Percentiles rank a stretch among this genome's conserved stretches.
These are phyloP conservation scores for Penicillium occitanis DNA, from an alignment of 2,329 filamentous ascomycete genomes.

Conservation along the genomic window DNA sequence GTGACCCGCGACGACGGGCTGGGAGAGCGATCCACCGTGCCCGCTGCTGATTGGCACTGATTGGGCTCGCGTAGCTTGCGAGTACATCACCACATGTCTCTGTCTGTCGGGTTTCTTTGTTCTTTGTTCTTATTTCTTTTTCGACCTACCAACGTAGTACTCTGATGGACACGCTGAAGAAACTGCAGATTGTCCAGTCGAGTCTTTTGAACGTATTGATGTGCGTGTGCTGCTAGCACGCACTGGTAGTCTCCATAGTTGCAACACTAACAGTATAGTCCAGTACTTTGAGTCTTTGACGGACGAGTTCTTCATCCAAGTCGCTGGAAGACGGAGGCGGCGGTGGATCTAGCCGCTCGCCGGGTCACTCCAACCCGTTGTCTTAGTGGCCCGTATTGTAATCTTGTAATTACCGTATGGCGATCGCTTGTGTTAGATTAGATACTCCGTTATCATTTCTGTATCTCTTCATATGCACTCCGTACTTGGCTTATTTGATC, in stretches of 20 bases:
- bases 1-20: slow-evolving; percentile 18
- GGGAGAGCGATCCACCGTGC: slow-evolving; percentile 5
- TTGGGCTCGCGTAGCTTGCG: not conserved
- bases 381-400: not conserved
- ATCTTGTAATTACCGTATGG: not conserved
- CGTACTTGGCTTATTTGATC: not conserved
- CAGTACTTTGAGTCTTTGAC: too few relatives aligned
- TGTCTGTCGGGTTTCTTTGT: not conserved
- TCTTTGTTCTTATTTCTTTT: not conserved
- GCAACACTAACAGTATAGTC: not conserved
- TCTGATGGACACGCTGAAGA: too few relatives aligned
- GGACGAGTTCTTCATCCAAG: not conserved
- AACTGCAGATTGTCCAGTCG: too few relatives aligned
- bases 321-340: not conserved
- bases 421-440: not conserved
- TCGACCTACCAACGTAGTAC: too few relatives aligned
- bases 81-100: not conserved
- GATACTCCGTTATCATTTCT: not conserved
- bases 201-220: too few relatives aligned
- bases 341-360: slow-evolving; percentile 3
- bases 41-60: not conserved
- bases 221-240: not conserved
- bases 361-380: slow-evolving; percentile 2
- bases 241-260: not conserved
- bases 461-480: not conserved